Conservation (phyloP, 768 basidiomycete species). For the Naganishia randhawae region DNA sequence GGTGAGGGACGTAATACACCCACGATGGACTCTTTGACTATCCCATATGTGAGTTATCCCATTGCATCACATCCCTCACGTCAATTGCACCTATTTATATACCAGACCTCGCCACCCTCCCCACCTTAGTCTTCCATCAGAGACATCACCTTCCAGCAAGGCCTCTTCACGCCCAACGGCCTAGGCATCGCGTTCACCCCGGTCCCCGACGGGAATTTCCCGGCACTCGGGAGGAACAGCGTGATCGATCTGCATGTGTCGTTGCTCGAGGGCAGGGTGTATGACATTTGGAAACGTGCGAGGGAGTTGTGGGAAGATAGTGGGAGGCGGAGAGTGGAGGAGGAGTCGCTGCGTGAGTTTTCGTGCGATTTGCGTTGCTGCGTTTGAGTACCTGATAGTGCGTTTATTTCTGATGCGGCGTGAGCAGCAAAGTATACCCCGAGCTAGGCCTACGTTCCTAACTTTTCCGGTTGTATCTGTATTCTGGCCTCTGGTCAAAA, state of each 20-base stretch:
- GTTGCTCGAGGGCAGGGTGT: constrained; percentile 1
- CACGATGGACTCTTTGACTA: constrained; percentile 7
- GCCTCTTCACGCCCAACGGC: constrained; percentile 11
- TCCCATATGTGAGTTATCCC: not conserved
- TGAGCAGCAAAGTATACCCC: constrained; percentile 9
- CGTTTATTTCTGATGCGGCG: not conserved
- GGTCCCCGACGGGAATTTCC: not conserved
- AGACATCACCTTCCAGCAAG: constrained; percentile 16
- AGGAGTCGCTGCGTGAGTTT: constrained; percentile 15
- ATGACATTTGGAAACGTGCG: constrained; percentile 12
- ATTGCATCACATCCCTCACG: not conserved
- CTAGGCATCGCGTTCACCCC: constrained; percentile 3
- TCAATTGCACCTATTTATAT: no score
- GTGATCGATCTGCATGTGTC: constrained; percentile 10
- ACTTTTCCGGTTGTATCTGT: not conserved
- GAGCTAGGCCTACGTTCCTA: not conserved
- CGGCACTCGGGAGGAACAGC: not conserved
- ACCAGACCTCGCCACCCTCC: no score
- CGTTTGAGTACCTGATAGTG: not conserved
- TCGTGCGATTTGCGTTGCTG: no score
- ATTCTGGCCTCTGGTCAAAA: not conserved
- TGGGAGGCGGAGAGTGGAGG: not conserved
- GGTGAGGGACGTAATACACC: not conserved
- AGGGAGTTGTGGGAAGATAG: constrained; percentile 17
- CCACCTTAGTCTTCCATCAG: not conserved